These are phyloP conservation scores for Phytophthora melonis DNA, from an alignment of 352 stramenopile species.

Conservation along the genomic window DNA sequence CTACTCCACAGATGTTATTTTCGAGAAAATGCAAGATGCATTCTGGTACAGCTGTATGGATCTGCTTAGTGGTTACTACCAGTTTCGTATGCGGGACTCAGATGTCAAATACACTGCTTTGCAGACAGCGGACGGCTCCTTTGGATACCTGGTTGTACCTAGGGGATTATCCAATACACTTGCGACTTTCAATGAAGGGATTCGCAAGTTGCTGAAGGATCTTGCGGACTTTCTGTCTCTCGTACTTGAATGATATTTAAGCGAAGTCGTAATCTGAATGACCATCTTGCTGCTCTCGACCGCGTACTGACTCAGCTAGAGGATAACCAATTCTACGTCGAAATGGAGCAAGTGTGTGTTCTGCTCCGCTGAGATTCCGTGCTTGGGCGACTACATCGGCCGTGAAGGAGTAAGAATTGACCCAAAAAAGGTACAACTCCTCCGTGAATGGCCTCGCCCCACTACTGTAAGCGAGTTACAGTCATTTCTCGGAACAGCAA, in stretches of 20 bases:
- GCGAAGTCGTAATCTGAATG: not conserved
- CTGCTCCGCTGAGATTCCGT: not conserved
- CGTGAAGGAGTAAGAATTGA: not conserved
- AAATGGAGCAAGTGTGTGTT: conserved; percentile 1
- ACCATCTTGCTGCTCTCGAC: not conserved
- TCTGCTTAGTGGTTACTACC: too few relatives aligned
- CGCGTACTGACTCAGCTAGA: not conserved
- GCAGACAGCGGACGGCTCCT: too few relatives aligned
- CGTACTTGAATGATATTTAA: not conserved
- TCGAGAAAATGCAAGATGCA: too few relatives aligned
- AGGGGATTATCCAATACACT: too few relatives aligned
- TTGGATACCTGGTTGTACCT: too few relatives aligned
- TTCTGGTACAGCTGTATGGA: too few relatives aligned
- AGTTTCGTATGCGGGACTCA: too few relatives aligned
- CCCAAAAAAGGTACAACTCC: not conserved
- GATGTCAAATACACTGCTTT: too few relatives aligned
- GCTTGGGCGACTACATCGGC: not conserved
- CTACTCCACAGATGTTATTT: too few relatives aligned
- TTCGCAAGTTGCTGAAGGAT: too few relatives aligned
- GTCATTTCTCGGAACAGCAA: not conserved
- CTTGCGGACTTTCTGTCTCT: too few relatives aligned
- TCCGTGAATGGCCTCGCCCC: not conserved
- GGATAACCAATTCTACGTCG: not conserved
- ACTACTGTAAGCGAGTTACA: not conserved
- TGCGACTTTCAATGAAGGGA: too few relatives aligned